Percentiles rank a stretch among this genome's conserved stretches.
Conservation (phyloP, 305 asterid genomes). For the Striga hermonthica region DNA sequence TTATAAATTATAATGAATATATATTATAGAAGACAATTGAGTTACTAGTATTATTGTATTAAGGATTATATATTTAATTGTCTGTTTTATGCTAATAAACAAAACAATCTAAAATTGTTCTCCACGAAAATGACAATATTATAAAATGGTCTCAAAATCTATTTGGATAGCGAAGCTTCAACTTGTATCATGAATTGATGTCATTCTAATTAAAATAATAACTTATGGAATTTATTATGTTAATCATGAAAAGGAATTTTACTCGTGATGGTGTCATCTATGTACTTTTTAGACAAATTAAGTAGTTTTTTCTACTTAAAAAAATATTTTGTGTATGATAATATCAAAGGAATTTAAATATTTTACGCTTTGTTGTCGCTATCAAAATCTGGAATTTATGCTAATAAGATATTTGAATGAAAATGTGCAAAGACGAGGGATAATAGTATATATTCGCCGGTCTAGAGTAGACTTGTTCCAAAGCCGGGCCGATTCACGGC, state of each 20-base stretch:
- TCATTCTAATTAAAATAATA: constrained; percentile 8
- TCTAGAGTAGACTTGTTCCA: no score
- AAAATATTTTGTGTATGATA: constrained; percentile 1
- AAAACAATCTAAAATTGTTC: neutral
- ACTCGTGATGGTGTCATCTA: constrained; percentile 14
- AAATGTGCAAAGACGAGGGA: neutral
- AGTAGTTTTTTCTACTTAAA: constrained; percentile 1
- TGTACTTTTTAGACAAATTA: constrained; percentile 13
- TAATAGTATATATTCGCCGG: no score
- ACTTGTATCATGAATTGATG: constrained; percentile 18
- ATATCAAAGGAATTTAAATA: neutral
- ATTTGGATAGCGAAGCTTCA: constrained; percentile 21
- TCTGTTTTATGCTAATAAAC: neutral
- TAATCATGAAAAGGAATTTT: constrained; percentile 3
- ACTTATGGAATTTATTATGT: constrained; percentile 25
- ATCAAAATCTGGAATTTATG: neutral
- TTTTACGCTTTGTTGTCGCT: neutral
- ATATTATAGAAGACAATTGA: no score
- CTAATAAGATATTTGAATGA: neutral
- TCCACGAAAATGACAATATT: constrained; percentile 23
- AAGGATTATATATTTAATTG: no score
- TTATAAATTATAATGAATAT: no score
- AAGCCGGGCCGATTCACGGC: no score
- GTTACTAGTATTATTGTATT: no score
- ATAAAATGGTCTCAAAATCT: constrained; percentile 5